Base-by-base conservation (phyloP, 495 filamentous ascomycete genomes). In the Endocarpon pusillum region DNA sequence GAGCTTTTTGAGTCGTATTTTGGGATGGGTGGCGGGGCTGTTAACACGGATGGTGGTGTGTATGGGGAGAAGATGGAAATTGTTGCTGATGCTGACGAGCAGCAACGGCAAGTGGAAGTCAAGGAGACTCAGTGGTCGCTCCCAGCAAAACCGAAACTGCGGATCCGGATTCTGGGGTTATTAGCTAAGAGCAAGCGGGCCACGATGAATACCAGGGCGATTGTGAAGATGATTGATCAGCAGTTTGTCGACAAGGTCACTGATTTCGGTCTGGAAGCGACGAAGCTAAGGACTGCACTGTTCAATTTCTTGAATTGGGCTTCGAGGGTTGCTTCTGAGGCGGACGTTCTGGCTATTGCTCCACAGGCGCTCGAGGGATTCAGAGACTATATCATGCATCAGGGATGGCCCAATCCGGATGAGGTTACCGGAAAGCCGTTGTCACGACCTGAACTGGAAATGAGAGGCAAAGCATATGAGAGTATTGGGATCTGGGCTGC, bases 261-360 rank as follows among this genome's bases (percentile, higher is more conserved):
- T 35, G 51, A 65, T 17, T 58, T 67, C 33, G 76, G 77, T 1
- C 54, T 81, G n/a, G 78, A 84, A 48, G 69, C 67, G 4, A 64
- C 69, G 7, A 81, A 81, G 45, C 57, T 94, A 10, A 68, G 81
- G 37, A 73, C 75, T 30, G 81, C 86, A 18, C 69, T 91, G n/a
- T 86, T 96, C 46, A 73, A 73, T 27, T 91, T 84, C 45, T 76
- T 85, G 19, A 83, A 81, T 28, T 94, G 86, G 75, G 71, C 86
- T 15, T 81, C 84, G 4, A 68, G 78, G 28, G 78, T 82, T 46
- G 80, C 72, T 16, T 69, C 71, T 8, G 52, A 56, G 6, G 59
- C 58, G 11, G 64, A 71, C 28, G 54, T 79, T 7, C 62, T 67
- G 34, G 48, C 54, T 14, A 73, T 92, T 37, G 79, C 79, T 1